Conservation (phyloP, 306 rosid genomes). For the Lathyrus sativus region DNA sequence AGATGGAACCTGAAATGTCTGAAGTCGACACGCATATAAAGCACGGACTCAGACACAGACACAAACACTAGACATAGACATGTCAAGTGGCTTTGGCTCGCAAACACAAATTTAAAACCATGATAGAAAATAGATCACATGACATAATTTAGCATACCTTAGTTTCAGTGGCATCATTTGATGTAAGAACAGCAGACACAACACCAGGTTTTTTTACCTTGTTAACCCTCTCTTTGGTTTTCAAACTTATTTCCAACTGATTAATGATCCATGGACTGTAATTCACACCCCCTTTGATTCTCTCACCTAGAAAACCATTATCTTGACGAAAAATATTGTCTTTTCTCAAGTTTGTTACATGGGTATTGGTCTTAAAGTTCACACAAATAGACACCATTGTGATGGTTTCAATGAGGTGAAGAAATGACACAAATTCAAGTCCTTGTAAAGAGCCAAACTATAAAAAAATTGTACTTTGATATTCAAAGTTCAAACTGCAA, state of each 20-base stretch:
- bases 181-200: conserved; percentile 65
- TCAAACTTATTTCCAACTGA: conserved; percentile 40
- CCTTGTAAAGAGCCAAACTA: conserved; percentile 29
- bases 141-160: conserved; percentile 53
- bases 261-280: conserved; percentile 44
- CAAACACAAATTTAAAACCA: background rate
- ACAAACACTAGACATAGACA: too few species aligned
- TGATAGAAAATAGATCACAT: background rate
- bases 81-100: background rate
- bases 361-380: conserved; percentile 48
- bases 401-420: conserved; percentile 3
- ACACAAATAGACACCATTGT: conserved; percentile 69
- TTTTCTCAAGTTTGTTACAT: conserved; percentile 42
- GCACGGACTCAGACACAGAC: too few species aligned
- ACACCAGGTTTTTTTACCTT: conserved; percentile 54
- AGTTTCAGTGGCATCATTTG: conserved; percentile 50
- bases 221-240: conserved; percentile 48
- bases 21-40: conserved; percentile 36
- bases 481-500: conserved; percentile 38
- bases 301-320: conserved; percentile 62
- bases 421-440: conserved; percentile 25
- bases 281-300: conserved; percentile 51
- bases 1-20: conserved; percentile 65
- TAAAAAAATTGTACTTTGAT: conserved; percentile 32
- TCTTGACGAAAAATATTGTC: conserved; percentile 45